A percentile compares a stretch with the other conserved stretches of the same genome.
These are phyloP conservation scores for Coemansia sp. DNA, from an alignment of 192 early-diverging fungal species.

Conservation along the genomic window DNA sequence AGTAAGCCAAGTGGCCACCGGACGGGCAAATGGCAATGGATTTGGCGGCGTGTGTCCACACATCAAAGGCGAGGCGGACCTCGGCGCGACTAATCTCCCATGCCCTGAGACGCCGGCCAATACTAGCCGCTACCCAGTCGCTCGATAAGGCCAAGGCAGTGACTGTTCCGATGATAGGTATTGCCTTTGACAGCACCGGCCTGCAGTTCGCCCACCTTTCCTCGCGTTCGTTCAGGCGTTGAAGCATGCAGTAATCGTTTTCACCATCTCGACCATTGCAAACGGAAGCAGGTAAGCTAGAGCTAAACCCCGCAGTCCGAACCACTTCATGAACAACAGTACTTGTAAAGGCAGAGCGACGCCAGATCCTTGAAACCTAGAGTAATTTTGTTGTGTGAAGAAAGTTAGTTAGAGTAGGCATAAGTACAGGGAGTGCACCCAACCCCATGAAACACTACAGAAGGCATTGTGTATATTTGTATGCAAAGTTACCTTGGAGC, in stretches of 20 bases:
- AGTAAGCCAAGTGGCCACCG: background rate
- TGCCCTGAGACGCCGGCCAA: conserved; percentile 11
- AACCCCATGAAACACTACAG: background rate
- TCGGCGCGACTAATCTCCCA: conserved; percentile 5
- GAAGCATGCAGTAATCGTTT: background rate
- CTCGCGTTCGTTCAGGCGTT: conserved; percentile 11
- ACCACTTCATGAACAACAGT: conserved; percentile 4
- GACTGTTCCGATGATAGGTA: conserved; percentile 2
- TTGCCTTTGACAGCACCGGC: conserved; percentile 11
- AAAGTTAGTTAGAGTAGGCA: background rate
- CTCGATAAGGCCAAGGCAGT: conserved; percentile 8
- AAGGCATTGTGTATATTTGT: background rate
- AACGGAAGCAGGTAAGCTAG: background rate
- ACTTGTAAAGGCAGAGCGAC: background rate
- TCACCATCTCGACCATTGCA: background rate
- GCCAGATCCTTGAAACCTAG: conserved; percentile 14
- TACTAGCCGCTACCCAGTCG: conserved; percentile 19
- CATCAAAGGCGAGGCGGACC: conserved; percentile 2
- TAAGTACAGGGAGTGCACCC: background rate
- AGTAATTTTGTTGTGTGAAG: background rate
- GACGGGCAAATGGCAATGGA: conserved; percentile 21
- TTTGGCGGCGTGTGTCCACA: conserved; percentile 18
- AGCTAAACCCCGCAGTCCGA: background rate
- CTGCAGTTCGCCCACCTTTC: conserved; percentile 9
- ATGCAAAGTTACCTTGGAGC: conserved; percentile 3